Conservation (phyloP, 805 yeast genomes). For the Hanseniaspora lindneri region DNA sequence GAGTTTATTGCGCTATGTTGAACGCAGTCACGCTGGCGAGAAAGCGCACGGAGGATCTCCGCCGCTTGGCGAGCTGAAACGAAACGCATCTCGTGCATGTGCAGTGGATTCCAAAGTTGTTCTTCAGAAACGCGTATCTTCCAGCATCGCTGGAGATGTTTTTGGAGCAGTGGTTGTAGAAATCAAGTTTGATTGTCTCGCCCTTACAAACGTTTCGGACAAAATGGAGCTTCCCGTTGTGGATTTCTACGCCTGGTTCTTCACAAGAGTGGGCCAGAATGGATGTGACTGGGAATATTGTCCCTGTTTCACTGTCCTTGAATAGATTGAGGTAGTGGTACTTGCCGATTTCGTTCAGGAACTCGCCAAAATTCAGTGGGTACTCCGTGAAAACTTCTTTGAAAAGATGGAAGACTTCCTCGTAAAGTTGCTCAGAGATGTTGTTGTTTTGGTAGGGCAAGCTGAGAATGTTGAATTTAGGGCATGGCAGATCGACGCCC, state of each 20-base stretch:
- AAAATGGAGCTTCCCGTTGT: neutral
- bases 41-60: constrained; percentile 57
- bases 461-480: neutral
- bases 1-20: constrained; percentile 27
- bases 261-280: constrained; percentile 66
- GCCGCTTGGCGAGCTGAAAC: constrained; percentile 25
- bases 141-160: neutral
- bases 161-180: neutral
- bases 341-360: constrained; percentile 51
- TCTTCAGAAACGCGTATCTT: neutral
- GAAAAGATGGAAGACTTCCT: constrained; percentile 42
- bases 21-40: constrained; percentile 51
- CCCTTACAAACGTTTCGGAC: neutral
- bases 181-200: neutral
- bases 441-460: neutral
- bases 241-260: constrained; percentile 41
- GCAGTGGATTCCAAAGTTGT: neutral
- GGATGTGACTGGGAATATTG: constrained; percentile 49
- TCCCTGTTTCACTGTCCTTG: constrained; percentile 30
- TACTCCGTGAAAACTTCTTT: constrained; percentile 35
- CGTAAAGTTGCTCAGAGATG: constrained; percentile 39
- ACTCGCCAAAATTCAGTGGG: constrained; percentile 39
- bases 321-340: constrained; percentile 33
- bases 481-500: neutral
- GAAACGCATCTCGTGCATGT: neutral